Evolutionary conservation across 2,329 filamentous ascomycete genomes (phyloP), one percentile per base, ranked within the genome.

Genomic region (Arthrobotrys entomopaga): DNA sequence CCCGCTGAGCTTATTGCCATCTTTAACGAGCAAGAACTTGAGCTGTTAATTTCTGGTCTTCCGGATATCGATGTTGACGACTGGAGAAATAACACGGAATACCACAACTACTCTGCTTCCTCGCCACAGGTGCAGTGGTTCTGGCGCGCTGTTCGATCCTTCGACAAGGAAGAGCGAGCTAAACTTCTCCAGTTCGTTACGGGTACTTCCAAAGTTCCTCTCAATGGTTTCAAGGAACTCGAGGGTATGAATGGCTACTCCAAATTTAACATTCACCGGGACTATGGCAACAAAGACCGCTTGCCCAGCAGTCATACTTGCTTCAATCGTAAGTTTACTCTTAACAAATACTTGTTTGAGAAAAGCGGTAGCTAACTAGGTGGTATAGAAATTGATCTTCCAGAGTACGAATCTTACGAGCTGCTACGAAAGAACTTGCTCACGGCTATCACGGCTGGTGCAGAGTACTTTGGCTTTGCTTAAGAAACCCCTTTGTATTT

Each of bases 51-150:
- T 80, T 99, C 95, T 58, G 95, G 95, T 80, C 86, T 99, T 59
- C 95, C 95, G 0, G 95, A 99, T 80, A 97, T 99, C 78, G 94
- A 99, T 78, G 88, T 98, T 46, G 95, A 99, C 80, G 95, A 99
- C 83, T 99, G 95, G 95, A 97, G 97, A 87, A 93, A 91, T 83
- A 97, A 97, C 82, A 96, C 94, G 1, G 96, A 99, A 81, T 71
- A 99, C 79, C 94, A 98, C 83, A 98, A 98, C 82, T 99, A 99
- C 84, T 92, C 88, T 3, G 90, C 92, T 34, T 94, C 93, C 0
- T 97, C 95, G 2, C 91, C 92, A 50, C 96, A 99, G 81, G 97
- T 99, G 72, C 93, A 98, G 81, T 99, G 95, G 95, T 99, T 99
- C 88, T 99, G 95, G 95, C 90, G 96, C 79, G 95, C 95, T 24